These are phyloP conservation scores for Cyberlindnera galapagoensis DNA, from an alignment of 805 yeast genomes.

Conservation along the genomic window DNA sequence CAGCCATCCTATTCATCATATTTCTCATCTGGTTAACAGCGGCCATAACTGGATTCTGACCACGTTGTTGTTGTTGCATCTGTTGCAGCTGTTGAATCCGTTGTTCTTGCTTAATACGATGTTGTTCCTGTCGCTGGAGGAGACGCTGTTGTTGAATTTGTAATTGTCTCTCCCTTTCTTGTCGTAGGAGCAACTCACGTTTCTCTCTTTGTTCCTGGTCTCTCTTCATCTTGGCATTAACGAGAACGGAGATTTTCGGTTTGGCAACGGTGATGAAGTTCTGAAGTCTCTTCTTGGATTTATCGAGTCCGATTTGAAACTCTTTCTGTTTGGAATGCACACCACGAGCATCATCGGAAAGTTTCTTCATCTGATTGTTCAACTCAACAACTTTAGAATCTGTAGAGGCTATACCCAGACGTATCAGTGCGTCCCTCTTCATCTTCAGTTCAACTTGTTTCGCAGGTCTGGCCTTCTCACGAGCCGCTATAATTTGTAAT, in stretches of 20 bases:
- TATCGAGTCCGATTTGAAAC: conserved; percentile 4
- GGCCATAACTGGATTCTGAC: not conserved
- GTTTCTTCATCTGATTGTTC: conserved; percentile 5
- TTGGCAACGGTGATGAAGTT: conserved; percentile 4
- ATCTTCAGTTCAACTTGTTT: conserved; percentile 7
- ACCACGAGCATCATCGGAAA: conserved; percentile 3
- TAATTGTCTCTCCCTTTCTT: not conserved
- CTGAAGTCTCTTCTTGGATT: conserved; percentile 3
- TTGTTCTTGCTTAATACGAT: not conserved
- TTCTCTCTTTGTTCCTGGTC: not conserved
- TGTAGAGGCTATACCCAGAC: conserved; percentile 7
- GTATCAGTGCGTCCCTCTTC: conserved; percentile 7
- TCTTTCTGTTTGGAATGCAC: conserved; percentile 2
- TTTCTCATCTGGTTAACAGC: not conserved
- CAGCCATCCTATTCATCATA: not conserved
- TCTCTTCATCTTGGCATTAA: conserved; percentile 2
- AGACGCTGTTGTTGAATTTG: not conserved
- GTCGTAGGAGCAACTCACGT: not conserved
- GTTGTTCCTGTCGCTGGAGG: conserved; percentile 1
- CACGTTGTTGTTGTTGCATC: not conserved
- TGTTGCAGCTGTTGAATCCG: not conserved
- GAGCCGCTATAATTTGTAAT: conserved; percentile 1
- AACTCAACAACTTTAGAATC: conserved; percentile 4
- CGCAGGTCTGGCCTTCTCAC: conserved; percentile 7
- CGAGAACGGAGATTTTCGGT: conserved; percentile 2